Percentiles rank a stretch among this genome's conserved stretches.
These are phyloP conservation scores for Tothia fuscella DNA, from an alignment of 2,329 filamentous ascomycete species.

Conservation along the genomic window DNA sequence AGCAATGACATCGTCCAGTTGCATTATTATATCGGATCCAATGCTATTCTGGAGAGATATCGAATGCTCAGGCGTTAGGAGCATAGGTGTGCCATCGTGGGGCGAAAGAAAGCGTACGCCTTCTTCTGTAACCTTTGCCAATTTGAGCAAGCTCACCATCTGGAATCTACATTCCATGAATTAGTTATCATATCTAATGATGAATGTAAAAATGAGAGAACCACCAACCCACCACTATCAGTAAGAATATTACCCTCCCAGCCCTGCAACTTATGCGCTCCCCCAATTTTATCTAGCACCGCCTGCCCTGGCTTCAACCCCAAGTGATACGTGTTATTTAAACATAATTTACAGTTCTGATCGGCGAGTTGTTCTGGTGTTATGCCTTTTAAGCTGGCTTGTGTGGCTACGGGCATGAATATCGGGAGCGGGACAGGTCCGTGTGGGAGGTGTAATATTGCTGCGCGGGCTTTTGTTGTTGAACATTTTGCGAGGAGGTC, in stretches of 20 bases:
- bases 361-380: slow-evolving; percentile 86
- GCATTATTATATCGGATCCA: slow-evolving; percentile 98
- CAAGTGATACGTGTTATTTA: slow-evolving; percentile 97
- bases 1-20: slow-evolving; percentile 93
- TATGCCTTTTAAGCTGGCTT: slow-evolving; percentile 86
- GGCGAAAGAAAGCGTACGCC: slow-evolving; percentile 93
- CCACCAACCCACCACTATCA: slow-evolving; percentile 35
- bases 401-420: slow-evolving; percentile 98
- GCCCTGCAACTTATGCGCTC: slow-evolving; percentile 86
- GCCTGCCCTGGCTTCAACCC: slow-evolving; percentile 90
- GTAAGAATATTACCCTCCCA: slow-evolving; percentile 95
- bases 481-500: slow-evolving; percentile 70
- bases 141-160: slow-evolving; percentile 91
- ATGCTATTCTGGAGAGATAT: slow-evolving; percentile 94
- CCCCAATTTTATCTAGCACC: slow-evolving; percentile 74
- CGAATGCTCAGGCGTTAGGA: slow-evolving; percentile 93
- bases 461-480: slow-evolving; percentile 72
- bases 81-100: slow-evolving; percentile 90
- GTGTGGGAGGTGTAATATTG: slow-evolving; percentile 78
- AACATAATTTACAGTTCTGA: slow-evolving; percentile 76
- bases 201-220: neutral
- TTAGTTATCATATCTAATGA: neutral
- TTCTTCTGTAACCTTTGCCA: slow-evolving; percentile 89
- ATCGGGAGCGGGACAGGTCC: slow-evolving; percentile 80
- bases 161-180: slow-evolving; percentile 60